Percentiles rank a stretch among this genome's conserved stretches.
Evolutionary conservation across 2,329 filamentous ascomycete genomes (phyloP).

Genomic region (Penicillium occitanis): DNA sequence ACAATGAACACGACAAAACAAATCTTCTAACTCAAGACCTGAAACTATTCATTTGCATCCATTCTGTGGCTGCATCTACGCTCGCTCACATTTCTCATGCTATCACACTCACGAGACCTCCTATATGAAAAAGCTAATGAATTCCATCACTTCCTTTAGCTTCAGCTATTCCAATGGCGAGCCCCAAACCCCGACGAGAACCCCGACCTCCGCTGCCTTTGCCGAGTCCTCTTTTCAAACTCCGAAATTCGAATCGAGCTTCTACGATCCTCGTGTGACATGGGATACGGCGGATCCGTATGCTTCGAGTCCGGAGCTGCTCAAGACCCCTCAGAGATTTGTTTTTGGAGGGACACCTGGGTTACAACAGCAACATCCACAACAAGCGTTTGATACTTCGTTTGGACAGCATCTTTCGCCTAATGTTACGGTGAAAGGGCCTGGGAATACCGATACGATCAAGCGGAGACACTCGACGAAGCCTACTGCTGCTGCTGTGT

Average conservation of each 20-base stretch:
- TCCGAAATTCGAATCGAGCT: conserved; percentile 49
- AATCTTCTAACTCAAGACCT: not conserved
- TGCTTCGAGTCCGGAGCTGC: conserved; percentile 48
- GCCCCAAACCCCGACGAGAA: conserved; percentile 49
- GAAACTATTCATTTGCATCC: not conserved
- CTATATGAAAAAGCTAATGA: conserved; percentile 35
- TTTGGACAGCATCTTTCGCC: conserved; percentile 20
- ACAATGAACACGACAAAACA: not conserved
- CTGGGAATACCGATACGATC: conserved; percentile 34
- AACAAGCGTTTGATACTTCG: conserved; percentile 17
- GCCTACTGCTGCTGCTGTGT: conserved; percentile 28
- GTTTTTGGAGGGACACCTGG: conserved; percentile 34
- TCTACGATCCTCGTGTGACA: conserved; percentile 48
- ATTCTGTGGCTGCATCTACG: not conserved
- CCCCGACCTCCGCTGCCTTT: conserved; percentile 39
- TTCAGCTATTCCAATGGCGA: conserved; percentile 50
- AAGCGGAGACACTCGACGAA: conserved; percentile 34
- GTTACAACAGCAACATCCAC: conserved; percentile 21
- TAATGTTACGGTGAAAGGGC: conserved; percentile 26
- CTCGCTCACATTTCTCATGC: not conserved
- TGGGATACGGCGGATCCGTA: conserved; percentile 50
- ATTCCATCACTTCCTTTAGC: conserved; percentile 38
- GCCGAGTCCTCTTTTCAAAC: conserved; percentile 45
- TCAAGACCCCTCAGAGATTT: conserved; percentile 44
- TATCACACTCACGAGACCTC: not conserved